Evolutionary conservation across 78 protist species (phyloP).

Genomic region (Isochrysis galbana): DNA sequence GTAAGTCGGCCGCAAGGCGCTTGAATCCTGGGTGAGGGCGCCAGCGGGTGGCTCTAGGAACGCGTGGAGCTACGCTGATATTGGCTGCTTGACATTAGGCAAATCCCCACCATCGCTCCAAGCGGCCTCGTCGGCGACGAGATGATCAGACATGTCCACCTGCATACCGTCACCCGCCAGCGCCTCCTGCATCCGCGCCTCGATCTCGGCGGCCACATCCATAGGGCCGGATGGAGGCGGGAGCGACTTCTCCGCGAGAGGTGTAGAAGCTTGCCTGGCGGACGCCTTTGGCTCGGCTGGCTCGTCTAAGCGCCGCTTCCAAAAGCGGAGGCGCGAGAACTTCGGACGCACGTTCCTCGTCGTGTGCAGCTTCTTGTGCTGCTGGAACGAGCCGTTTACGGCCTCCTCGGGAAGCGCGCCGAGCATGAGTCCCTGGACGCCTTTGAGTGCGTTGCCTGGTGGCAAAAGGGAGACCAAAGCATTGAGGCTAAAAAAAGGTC

Average conservation of each 20-base stretch:
- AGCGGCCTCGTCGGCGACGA: too few relatives aligned
- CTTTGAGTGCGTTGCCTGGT: neutral
- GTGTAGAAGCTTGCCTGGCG: neutral
- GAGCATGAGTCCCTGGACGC: neutral
- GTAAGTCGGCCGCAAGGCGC: too few relatives aligned
- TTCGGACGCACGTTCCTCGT: neutral
- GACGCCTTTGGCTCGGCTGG: neutral
- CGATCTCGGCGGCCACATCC: neutral
- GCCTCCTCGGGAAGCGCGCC: neutral
- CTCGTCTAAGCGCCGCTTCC: neutral
- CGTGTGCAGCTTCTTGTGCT: neutral
- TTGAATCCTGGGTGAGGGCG: too few relatives aligned
- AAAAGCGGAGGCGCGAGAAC: neutral
- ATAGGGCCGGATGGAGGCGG: neutral
- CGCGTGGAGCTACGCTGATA: too few relatives aligned
- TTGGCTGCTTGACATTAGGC: too few relatives aligned
- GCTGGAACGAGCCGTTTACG: neutral
- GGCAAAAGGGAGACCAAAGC: too few relatives aligned
- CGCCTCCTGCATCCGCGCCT: neutral
- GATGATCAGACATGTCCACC: too few relatives aligned
- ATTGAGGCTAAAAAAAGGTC: too few relatives aligned
- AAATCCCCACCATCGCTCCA: too few relatives aligned
- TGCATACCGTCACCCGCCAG: too few relatives aligned
- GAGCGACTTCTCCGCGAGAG: neutral
- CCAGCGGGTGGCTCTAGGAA: too few relatives aligned